phyloP scores from a whole-genome alignment of 768 basidiomycete genomes.

The Hericium erinaceus region DNA sequence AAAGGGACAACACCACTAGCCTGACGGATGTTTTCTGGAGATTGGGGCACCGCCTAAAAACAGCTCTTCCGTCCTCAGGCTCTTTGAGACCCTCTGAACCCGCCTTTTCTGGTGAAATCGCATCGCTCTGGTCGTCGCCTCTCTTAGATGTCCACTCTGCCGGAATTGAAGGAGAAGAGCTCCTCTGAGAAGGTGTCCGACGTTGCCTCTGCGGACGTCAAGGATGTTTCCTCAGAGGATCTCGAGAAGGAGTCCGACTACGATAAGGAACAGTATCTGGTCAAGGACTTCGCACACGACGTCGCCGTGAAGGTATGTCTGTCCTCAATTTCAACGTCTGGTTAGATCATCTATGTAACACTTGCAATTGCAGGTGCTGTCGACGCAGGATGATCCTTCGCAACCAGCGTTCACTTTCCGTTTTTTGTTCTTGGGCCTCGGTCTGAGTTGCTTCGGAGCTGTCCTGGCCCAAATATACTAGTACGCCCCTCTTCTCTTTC shows the following conservation, averaged over 20 bases:
- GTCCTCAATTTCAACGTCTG: neutral
- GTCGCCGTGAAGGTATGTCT: conserved; percentile 28
- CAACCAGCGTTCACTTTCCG: conserved; percentile 43
- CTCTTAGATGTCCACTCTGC: neutral
- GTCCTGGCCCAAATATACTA: conserved; percentile 34
- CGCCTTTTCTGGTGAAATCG: too few relatives aligned
- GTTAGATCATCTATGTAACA: neutral
- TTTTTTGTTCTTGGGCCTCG: conserved; percentile 45
- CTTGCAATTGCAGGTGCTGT: conserved; percentile 20
- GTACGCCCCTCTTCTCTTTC: neutral
- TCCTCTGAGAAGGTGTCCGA: neutral
- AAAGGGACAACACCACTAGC: too few relatives aligned
- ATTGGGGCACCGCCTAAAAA: too few relatives aligned
- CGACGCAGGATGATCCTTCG: conserved; percentile 27
- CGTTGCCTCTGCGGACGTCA: neutral
- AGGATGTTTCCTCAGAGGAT: neutral
- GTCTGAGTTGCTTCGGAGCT: conserved; percentile 44
- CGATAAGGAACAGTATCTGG: conserved; percentile 24
- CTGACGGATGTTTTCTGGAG: too few relatives aligned
- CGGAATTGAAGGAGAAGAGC: neutral
- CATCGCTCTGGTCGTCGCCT: too few relatives aligned
- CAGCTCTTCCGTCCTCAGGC: too few relatives aligned
- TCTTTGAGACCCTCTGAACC: too few relatives aligned
- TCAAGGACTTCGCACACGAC: conserved; percentile 27
- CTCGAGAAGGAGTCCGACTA: conserved; percentile 1